Conservation (phyloP, 225 moss, liverwort and hornwort species). For the Asterella californica region DNA sequence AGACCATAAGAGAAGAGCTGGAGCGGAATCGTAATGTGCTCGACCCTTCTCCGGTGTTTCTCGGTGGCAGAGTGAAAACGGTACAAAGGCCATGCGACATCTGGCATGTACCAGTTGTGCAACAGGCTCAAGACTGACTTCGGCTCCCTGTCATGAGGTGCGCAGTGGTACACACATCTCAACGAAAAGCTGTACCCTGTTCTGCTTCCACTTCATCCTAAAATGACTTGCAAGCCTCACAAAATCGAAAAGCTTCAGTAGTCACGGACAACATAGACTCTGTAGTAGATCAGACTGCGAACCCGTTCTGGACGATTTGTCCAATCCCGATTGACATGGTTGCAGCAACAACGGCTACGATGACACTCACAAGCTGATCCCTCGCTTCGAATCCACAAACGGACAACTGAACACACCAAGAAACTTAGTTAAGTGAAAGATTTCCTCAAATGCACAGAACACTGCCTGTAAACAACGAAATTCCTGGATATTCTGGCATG, state of each 20-base stretch:
- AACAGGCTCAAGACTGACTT: too few relatives aligned
- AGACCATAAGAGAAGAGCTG: too few relatives aligned
- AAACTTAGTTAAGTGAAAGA: background rate
- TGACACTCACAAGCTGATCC: slow-evolving; percentile 84
- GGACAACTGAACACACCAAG: slow-evolving; percentile 60
- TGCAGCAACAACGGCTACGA: slow-evolving; percentile 83
- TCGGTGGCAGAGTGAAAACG: too few relatives aligned
- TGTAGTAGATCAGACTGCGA: background rate
- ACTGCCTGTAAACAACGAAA: background rate
- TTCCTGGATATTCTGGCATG: background rate
- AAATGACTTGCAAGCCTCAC: background rate
- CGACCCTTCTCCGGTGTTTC: too few relatives aligned
- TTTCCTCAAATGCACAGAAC: background rate
- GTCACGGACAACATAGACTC: background rate
- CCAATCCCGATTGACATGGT: slow-evolving; percentile 84
- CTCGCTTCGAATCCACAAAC: slow-evolving; percentile 94
- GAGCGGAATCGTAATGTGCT: too few relatives aligned
- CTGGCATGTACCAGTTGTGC: too few relatives aligned
- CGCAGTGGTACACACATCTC: too few relatives aligned
- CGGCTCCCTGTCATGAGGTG: too few relatives aligned
- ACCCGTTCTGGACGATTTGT: slow-evolving; percentile 80
- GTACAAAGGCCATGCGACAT: too few relatives aligned
- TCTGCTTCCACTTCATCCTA: background rate
- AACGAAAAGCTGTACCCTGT: background rate
- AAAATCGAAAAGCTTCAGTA: background rate